Evolutionary conservation across 2,329 filamentous ascomycete genomes (phyloP), one percentile per base, ranked within the genome.

Genomic region (Amesomyces nigricolor): DNA sequence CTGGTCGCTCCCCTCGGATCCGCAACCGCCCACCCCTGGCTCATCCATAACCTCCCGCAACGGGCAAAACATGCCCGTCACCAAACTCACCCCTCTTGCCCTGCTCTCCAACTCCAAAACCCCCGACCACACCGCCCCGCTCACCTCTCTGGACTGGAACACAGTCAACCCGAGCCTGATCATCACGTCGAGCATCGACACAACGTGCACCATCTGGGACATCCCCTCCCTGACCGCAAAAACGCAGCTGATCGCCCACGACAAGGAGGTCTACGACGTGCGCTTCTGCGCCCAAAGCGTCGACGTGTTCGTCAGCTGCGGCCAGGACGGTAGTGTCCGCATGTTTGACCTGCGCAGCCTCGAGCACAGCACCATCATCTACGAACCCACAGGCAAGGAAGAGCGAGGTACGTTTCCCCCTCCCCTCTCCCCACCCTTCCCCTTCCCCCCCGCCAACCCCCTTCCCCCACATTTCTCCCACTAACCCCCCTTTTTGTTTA

Each of bases 171-270:
- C 94, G 0, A 96, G 92, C 70, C 78, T 99, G 52, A 99, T 99
- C 68, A 99, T 99, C 66, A 99, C 94, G 1, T 96, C 91, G 3
- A 97, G 91, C 70, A 99, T 99, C 67, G 94, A 99, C 68, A 99
- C 94, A 1, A 99, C 94, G 5, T 99, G 94, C 73, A 99, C 94
- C 4, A 99, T 99, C 62, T 99, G 94, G 94, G 94, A 99, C 70
- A 99, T 99, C 54, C 94, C 94, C 3, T 96, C 94, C 1, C 78
- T 99, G 60, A 99, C 94, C 0, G 94, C 94, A 51, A 99, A 99
- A 74, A 99, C 94, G 2, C 94, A 99, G 70, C 78, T 99, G 45
- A 99, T 99, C 72, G 94, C 94, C 17, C 94, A 99, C 70, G 94
- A 99, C 74, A 97, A 97, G 72, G 94, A 99, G 72, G 94, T 99